Percentiles rank a stretch among this genome's conserved stretches.
phyloP scores from a whole-genome alignment of 495 filamentous ascomycete species.

The Tirmania nivea region DNA sequence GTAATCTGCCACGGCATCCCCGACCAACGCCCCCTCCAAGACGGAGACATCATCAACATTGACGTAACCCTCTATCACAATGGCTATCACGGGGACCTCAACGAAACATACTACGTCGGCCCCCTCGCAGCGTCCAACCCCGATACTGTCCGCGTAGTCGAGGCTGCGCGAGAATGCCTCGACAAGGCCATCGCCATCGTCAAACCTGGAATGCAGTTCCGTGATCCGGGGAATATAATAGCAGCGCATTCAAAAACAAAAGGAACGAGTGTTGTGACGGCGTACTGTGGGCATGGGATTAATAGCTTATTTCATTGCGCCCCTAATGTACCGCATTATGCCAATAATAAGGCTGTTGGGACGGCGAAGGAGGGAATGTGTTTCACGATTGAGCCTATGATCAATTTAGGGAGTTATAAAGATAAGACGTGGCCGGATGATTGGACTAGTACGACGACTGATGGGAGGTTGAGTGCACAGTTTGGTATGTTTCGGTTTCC shows the following conservation, averaged over 20 bases:
- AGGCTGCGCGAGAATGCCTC: constrained; percentile 58
- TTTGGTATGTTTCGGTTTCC: constrained; percentile 32
- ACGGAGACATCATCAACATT: constrained; percentile 78
- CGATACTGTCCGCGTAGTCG: constrained; percentile 66
- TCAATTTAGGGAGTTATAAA: constrained; percentile 55
- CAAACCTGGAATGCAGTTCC: constrained; percentile 69
- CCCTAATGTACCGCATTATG: constrained; percentile 74
- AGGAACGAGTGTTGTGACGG: constrained; percentile 62
- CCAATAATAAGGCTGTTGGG: constrained; percentile 76
- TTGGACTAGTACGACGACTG: constrained; percentile 69
- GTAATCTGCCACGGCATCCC: constrained; percentile 91
- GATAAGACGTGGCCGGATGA: constrained; percentile 81
- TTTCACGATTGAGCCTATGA: constrained; percentile 88
- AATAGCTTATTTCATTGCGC: constrained; percentile 68
- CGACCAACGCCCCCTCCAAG: constrained; percentile 51
- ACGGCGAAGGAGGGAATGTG: constrained; percentile 75
- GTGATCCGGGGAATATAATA: constrained; percentile 63
- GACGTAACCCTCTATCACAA: constrained; percentile 74
- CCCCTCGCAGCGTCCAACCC: constrained; percentile 50
- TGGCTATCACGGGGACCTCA: constrained; percentile 72
- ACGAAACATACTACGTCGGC: constrained; percentile 84
- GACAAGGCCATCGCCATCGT: constrained; percentile 67
- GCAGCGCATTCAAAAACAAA: constrained; percentile 65
- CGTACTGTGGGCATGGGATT: constrained; percentile 80
- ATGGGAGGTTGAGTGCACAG: constrained; percentile 65